Conservation (phyloP, 2,329 filamentous ascomycete species). For the Xylaria arbuscula region DNA sequence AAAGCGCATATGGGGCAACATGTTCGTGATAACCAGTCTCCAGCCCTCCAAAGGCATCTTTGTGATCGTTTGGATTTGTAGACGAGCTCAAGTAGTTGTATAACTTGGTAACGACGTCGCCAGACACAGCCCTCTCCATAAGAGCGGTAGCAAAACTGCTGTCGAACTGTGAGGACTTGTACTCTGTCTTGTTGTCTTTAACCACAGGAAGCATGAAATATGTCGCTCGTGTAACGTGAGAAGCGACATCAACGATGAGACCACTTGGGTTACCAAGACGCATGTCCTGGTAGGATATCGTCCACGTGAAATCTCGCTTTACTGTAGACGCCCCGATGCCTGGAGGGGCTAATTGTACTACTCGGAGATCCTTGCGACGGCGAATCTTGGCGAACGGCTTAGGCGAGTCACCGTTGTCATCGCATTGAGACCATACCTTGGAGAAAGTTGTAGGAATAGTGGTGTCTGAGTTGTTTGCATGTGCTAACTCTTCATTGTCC, state of each 20-base stretch:
- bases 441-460: constrained; percentile 15
- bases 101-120: no score
- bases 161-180: neutral
- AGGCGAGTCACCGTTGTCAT: neutral
- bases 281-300: neutral
- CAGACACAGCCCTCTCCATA: neutral
- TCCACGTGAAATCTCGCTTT: neutral
- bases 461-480: neutral
- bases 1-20: neutral
- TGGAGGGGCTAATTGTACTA: no score
- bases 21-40: constrained; percentile 2
- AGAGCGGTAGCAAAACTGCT: neutral
- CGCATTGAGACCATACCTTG: neutral
- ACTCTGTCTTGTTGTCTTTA: neutral
- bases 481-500: no score
- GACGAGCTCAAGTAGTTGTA: neutral
- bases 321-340: no score
- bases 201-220: neutral
- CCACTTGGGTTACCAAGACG: neutral
- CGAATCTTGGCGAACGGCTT: neutral
- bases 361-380: no score
- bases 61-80: neutral
- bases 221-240: neutral
- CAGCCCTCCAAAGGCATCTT: neutral
- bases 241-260: constrained; percentile 7